These are phyloP conservation scores for Plasmodium gaboni DNA, from an alignment of 169 alveolate genomes.

Conservation along the genomic window DNA sequence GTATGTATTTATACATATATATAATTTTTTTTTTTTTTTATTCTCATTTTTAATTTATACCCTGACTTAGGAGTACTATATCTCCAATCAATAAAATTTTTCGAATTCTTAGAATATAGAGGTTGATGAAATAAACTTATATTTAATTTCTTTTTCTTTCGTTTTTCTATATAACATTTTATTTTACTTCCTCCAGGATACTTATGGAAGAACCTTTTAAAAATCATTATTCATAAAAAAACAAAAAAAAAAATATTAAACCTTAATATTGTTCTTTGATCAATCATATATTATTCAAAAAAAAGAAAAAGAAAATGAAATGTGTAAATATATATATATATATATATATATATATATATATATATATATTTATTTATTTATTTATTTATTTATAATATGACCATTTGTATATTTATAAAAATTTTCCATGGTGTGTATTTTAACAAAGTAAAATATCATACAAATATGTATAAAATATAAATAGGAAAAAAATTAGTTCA, in stretches of 20 bases:
- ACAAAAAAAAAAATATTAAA: background rate
- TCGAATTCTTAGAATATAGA: slow-evolving; percentile 40
- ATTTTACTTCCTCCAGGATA: slow-evolving; percentile 75
- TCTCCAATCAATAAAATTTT: slow-evolving; percentile 78
- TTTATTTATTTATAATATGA: background rate
- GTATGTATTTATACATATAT: background rate
- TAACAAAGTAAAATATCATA: no score
- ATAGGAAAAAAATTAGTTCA: no score
- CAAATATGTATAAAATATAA: no score
- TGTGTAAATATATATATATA: background rate
- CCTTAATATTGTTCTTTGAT: background rate
- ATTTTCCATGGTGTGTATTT: no score
- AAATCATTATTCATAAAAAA: slow-evolving; percentile 23
- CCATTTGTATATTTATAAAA: no score
- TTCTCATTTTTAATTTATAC: slow-evolving; percentile 13
- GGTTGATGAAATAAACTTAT: slow-evolving; percentile 68
- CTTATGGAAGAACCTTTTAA: slow-evolving; percentile 72
- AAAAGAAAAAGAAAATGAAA: background rate
- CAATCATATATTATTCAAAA: background rate
- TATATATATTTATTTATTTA: background rate
- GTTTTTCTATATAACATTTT: slow-evolving; percentile 63
- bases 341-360: slow-evolving; percentile 2
- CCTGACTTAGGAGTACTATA: slow-evolving; percentile 79
- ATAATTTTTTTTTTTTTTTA: background rate
- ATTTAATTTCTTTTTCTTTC: slow-evolving; percentile 34